Evolutionary conservation across 2,329 filamentous ascomycete genomes (phyloP).

Genomic region (Exophiala phaeomuriformis): DNA sequence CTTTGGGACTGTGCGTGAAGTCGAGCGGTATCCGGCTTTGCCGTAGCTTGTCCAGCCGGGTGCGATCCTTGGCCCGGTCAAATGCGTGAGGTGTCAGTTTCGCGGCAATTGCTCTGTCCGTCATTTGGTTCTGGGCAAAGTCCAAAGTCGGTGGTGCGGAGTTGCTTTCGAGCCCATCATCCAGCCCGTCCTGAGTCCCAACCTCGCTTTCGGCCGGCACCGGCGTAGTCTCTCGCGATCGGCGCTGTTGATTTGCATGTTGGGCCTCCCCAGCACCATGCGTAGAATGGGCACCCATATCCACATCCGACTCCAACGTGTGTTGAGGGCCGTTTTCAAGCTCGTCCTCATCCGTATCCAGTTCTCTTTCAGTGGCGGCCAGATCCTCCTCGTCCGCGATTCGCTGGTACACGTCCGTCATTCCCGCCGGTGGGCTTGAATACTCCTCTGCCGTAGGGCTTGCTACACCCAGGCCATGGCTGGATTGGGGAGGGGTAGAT

Average conservation of each 20-base stretch:
- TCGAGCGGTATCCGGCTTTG: constrained; percentile 17
- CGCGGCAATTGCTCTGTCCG: constrained; percentile 32
- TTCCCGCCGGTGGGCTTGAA: constrained; percentile 34
- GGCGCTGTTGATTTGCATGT: not conserved
- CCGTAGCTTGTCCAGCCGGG: constrained; percentile 31
- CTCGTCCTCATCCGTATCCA: constrained; percentile 30
- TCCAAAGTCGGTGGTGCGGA: constrained; percentile 30
- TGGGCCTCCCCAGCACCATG: not conserved
- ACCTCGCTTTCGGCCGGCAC: constrained; percentile 7
- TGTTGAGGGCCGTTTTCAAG: constrained; percentile 9
- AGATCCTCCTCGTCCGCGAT: constrained; percentile 36
- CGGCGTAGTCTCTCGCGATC: constrained; percentile 14
- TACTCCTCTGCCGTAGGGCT: constrained; percentile 32
- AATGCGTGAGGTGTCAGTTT: constrained; percentile 33
- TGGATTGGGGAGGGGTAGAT: constrained; percentile 24
- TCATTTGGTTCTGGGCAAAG: constrained; percentile 32
- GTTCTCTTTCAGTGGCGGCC: constrained; percentile 30
- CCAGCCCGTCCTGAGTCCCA: constrained; percentile 16
- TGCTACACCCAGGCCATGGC: constrained; percentile 16
- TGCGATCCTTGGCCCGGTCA: constrained; percentile 31
- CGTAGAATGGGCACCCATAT: constrained; percentile 2
- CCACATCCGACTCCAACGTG: constrained; percentile 7
- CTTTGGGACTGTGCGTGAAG: constrained; percentile 11
- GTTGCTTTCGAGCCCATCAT: constrained; percentile 22
- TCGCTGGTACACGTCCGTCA: constrained; percentile 35